phyloP scores from a whole-genome alignment of 2,329 filamentous ascomycete species.

The Epichloe gansuensis region DNA sequence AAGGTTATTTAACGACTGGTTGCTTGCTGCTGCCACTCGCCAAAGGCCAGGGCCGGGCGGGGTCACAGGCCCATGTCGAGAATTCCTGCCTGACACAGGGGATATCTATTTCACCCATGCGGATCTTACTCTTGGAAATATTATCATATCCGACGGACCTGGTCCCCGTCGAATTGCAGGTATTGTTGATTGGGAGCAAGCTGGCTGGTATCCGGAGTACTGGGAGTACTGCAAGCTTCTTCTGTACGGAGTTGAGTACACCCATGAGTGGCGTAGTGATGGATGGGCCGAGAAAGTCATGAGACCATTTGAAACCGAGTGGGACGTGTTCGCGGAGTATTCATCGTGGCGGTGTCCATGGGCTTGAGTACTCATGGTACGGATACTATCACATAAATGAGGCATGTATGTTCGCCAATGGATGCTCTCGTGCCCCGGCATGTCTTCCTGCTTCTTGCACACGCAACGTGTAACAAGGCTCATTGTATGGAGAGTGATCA shows the following conservation, averaged over 20 bases:
- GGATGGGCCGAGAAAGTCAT: conserved; percentile 12
- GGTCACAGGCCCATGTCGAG: background rate
- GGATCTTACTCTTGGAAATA: conserved; percentile 13
- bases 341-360: conserved; percentile 10
- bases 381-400: background rate
- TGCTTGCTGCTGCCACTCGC: conserved; percentile 11
- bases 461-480: background rate
- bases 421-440: background rate
- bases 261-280: conserved; percentile 10
- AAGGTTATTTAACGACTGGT: conserved; percentile 13
- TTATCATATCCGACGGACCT: conserved; percentile 9
- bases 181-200: conserved; percentile 16
- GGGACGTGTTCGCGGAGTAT: conserved; percentile 7
- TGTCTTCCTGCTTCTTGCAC: background rate
- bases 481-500: background rate
- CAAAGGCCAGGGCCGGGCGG: conserved; percentile 7
- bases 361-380: background rate
- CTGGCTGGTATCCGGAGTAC: conserved; percentile 16
- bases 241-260: conserved; percentile 7
- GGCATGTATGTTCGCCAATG: background rate
- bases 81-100: conserved; percentile 9
- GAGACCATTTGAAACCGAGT: conserved; percentile 9
- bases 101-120: conserved; percentile 14
- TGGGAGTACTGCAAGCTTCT: conserved; percentile 11
- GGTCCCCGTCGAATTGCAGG: conserved; percentile 6